Base-by-base conservation (phyloP, 148 eudicot species). In the Polygonum maritimum region DNA sequence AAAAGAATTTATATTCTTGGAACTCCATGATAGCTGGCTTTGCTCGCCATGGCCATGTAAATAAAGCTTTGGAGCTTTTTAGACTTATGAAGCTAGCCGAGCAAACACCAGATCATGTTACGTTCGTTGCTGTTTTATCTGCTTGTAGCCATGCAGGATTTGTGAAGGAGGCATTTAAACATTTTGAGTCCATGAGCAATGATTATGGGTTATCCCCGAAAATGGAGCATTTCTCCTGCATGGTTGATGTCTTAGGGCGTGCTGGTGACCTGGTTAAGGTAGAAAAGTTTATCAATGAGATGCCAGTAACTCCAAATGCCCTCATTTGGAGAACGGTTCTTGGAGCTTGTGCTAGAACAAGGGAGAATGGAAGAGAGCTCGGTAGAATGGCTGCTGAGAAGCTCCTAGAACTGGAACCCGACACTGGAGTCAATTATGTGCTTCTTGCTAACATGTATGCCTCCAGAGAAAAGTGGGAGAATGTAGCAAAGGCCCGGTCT, bases 111-210 rank as follows among this genome's bases (percentile, higher is more conserved):
- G 93, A 90, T 80, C 91, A 90, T 81, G 97, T 92, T 63, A 92
- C 97, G 1, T 89, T 90, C 76, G 89, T 92, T 54, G 97, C 92
- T 26, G 90, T 92, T 76, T 76, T 92, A 74, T 86, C 97, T 18
- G 96, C 97, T 75, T 92, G 97, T 80, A 90, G 96, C 82, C 97
- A 92, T 55, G 82, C 82, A 21, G 96, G 97, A 14, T 74, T 90
- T 76, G 89, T 90, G 31, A 74, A 51, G 15, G 79, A 86, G 48
- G 97, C 90, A 3, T 81, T 80, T 67, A 73, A 81, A 74, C 80
- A 89, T 81, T 90, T 92, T 76, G 85, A 87, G 33, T 89, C 93
- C 5, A 92, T 92, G 97, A 84, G 79, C 67, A 81, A 76, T 69
- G 84, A 79, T 2, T 88, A 87, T 48, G 79, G 81, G 4, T 75